These are phyloP conservation scores for Sapria himalayana DNA, from an alignment of 345 rosid species.

Conservation along the genomic window DNA sequence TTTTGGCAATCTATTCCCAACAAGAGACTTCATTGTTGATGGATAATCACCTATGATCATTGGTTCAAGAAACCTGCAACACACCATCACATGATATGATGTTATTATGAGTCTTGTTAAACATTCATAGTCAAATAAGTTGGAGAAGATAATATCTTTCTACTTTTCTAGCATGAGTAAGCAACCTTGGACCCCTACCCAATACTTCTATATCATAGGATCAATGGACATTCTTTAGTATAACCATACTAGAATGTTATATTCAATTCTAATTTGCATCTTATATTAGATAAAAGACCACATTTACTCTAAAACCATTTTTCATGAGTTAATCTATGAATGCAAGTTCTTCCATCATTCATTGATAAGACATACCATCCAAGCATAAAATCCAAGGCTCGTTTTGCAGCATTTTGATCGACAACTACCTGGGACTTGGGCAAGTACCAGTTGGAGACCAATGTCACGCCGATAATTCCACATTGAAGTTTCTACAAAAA, in stretches of 20 bases:
- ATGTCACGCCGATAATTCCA: slow-evolving; percentile 26
- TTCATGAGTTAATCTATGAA: too few species aligned
- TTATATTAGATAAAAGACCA: too few species aligned
- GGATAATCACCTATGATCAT: slow-evolving; percentile 24
- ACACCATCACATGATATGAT: background rate
- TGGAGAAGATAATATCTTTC: too few species aligned
- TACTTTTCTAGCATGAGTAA: too few species aligned
- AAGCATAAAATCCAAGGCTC: slow-evolving; percentile 18
- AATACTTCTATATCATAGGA: too few species aligned
- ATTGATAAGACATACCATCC: slow-evolving; percentile 14
- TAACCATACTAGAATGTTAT: too few species aligned
- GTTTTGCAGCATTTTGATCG: slow-evolving; percentile 14
- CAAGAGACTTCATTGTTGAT: slow-evolving; percentile 11
- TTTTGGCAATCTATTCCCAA: slow-evolving; percentile 14
- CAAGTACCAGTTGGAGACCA: slow-evolving; percentile 19
- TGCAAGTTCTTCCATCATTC: too few species aligned
- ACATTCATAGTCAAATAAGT: too few species aligned
- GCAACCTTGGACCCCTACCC: too few species aligned
- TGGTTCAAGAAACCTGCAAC: slow-evolving; percentile 23
- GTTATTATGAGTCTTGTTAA: background rate
- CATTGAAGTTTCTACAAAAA: slow-evolving; percentile 16
- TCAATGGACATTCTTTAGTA: too few species aligned
- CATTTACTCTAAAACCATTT: too few species aligned
- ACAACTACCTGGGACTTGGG: slow-evolving; percentile 15
- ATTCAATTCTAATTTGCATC: too few species aligned